Base-by-base conservation (phyloP, 106 monocot species). In the Dendrobium huoshanense region DNA sequence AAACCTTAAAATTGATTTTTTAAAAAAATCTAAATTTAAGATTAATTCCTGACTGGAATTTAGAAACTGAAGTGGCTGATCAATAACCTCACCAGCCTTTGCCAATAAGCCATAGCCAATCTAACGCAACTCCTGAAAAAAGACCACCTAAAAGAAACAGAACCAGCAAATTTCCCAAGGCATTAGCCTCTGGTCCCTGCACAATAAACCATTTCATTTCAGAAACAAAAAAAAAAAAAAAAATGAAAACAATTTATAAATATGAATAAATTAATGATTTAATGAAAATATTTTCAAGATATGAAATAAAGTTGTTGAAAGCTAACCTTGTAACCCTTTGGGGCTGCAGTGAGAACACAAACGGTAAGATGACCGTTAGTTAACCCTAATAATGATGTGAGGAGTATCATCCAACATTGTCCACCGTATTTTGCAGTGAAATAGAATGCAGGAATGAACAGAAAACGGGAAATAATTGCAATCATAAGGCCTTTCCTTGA, bases 401-500 rank as follows among this genome's bases (percentile, higher is more conserved):
- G 67, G 65, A 86, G 33, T 54, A 91, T 91, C 91, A 91, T 88
- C 80, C 82, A 91, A 0, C 88, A 86, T 77, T 91, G 91, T 16
- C 27, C 84, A 55, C 87, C 90, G 54, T 88, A 90, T 27, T 86
- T 87, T 16, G 85, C 85, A 0, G 90, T 81, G 84, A 92, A 92
- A 74, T 92, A 92, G 72, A 92, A 92, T 22, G 92, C 87, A 5
- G 92, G 92, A 41, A 92, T 82, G 40, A 92, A 78, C 7, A 92
- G 13, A 67, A 92, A 86, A 24, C 89, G 85, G 45, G 87, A 83
- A 15, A 89, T 19, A 20, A 77, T 72, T 43, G 83, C 76, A 8
- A 55, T 13, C 79, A 82, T 73, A 18, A 93, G 79, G 16, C 77
- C 76, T 80, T 87, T 90, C 43, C 90, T 24, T 41, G 92, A 93